phyloP scores from a whole-genome alignment of 805 yeast genomes.

The Ogataea wickerhamii region DNA sequence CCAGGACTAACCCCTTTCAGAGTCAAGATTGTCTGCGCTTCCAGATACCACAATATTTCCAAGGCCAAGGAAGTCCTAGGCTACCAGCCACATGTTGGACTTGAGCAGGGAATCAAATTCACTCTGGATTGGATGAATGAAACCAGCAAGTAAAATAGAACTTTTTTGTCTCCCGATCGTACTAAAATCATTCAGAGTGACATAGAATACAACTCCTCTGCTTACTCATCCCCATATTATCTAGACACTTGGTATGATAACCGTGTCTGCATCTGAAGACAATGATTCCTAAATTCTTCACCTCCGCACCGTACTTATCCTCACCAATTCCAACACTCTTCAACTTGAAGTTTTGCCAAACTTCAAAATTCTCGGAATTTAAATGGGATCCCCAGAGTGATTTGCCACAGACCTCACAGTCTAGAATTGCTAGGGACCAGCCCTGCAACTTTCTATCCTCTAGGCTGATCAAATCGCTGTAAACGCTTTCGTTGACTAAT shows the following conservation, averaged over 20 bases:
- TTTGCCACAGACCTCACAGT: slow-evolving; percentile 77
- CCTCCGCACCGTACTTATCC: slow-evolving; percentile 7
- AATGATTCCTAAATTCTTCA: slow-evolving; percentile 34
- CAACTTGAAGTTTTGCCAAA: slow-evolving; percentile 50
- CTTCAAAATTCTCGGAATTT: slow-evolving; percentile 43
- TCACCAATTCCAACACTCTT: slow-evolving; percentile 10
- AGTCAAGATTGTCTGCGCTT: slow-evolving; percentile 88
- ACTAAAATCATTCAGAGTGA: slow-evolving; percentile 12
- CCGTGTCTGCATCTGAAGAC: slow-evolving; percentile 66
- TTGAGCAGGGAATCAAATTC: slow-evolving; percentile 74
- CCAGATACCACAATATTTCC: slow-evolving; percentile 85
- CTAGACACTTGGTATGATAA: slow-evolving; percentile 57
- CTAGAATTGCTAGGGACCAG: slow-evolving; percentile 52
- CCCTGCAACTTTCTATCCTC: slow-evolving; percentile 49
- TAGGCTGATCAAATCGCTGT: slow-evolving; percentile 41
- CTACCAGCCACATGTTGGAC: slow-evolving; percentile 72
- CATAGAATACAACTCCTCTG: slow-evolving; percentile 41
- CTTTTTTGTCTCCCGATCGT: neutral
- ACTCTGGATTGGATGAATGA: slow-evolving; percentile 92
- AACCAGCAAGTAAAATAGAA: slow-evolving; percentile 24
- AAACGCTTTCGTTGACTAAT: slow-evolving; percentile 56
- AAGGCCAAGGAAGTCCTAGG: slow-evolving; percentile 80
- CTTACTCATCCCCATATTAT: slow-evolving; percentile 40
- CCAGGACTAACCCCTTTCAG: slow-evolving; percentile 96
- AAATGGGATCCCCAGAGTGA: slow-evolving; percentile 67